A percentile compares a stretch with the other conserved stretches of the same genome.
Evolutionary conservation across 306 rosid genomes (phyloP).

Genomic region (Macrotyloma uniflorum): DNA sequence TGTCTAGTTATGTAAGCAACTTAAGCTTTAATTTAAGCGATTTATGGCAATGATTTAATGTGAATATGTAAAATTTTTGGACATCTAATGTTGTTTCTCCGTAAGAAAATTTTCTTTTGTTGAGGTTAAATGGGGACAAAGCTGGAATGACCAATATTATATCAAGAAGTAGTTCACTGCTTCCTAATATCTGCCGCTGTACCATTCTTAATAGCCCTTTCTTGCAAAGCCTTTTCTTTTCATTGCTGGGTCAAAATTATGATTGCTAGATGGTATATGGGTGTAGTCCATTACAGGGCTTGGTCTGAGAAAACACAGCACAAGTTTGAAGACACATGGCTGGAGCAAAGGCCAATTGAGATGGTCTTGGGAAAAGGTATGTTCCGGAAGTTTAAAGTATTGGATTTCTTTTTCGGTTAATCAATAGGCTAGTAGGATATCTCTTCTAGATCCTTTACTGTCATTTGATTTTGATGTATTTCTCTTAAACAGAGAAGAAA

Average conservation of each 20-base stretch:
- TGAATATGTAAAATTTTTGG: background rate
- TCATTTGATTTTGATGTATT: slow-evolving; percentile 23
- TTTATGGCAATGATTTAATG: background rate
- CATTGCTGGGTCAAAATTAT: slow-evolving; percentile 12
- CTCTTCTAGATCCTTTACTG: background rate
- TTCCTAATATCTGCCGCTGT: background rate
- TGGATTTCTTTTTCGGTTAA: slow-evolving; percentile 10
- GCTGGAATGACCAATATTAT: background rate
- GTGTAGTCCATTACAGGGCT: slow-evolving; percentile 87
- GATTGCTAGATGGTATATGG: slow-evolving; percentile 22
- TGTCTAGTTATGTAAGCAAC: background rate
- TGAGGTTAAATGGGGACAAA: background rate
- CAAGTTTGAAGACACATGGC: slow-evolving; percentile 97
- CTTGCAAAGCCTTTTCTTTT: slow-evolving; percentile 14
- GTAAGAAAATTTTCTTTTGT: background rate
- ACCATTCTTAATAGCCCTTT: slow-evolving; percentile 9
- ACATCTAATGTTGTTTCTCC: slow-evolving; percentile 22
- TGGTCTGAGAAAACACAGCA: slow-evolving; percentile 86
- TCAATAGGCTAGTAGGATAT: background rate
- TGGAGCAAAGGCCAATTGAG: slow-evolving; percentile 80
- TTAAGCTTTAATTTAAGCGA: background rate
- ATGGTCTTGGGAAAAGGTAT: slow-evolving; percentile 87
- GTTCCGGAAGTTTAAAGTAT: slow-evolving; percentile 4
- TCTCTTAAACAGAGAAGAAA: slow-evolving; percentile 74
- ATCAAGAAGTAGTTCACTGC: background rate